Conservation (phyloP, 2,329 filamentous ascomycete genomes). For the Penicillium sp. region DNA sequence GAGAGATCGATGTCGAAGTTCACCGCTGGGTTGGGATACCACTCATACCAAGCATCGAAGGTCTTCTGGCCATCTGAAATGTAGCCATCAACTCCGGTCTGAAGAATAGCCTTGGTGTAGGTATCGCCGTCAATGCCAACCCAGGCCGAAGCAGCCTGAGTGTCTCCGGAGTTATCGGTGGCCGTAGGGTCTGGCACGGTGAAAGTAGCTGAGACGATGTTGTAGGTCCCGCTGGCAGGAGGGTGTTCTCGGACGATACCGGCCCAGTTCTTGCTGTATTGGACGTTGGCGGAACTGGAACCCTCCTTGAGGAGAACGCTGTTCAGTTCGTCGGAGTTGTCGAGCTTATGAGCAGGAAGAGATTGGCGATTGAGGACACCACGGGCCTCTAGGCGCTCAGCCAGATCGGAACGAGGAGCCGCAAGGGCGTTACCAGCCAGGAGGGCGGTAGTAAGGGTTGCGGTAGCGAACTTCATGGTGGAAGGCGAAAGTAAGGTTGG, state of each 20-base stretch:
- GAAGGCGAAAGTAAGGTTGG: background rate
- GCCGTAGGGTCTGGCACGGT: conserved; percentile 56
- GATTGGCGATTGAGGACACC: conserved; percentile 29
- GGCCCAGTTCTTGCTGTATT: conserved; percentile 64
- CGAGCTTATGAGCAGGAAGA: conserved; percentile 22
- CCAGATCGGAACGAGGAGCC: conserved; percentile 33
- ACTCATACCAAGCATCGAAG: conserved; percentile 66
- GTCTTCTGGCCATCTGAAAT: conserved; percentile 43
- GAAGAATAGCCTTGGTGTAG: conserved; percentile 58
- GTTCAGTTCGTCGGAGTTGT: conserved; percentile 12
- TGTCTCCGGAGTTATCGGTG: conserved; percentile 41
- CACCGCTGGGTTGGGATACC: conserved; percentile 62
- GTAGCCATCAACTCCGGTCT: conserved; percentile 63
- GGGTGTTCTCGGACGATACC: conserved; percentile 58
- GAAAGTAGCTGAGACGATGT: conserved; percentile 49
- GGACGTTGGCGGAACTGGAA: conserved; percentile 40
- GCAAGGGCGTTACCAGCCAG: conserved; percentile 32
- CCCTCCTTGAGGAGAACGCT: conserved; percentile 18
- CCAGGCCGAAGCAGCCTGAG: conserved; percentile 59
- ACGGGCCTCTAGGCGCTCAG: conserved; percentile 35
- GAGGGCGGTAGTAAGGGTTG: conserved; percentile 26
- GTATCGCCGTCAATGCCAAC: conserved; percentile 67
- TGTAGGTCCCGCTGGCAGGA: conserved; percentile 53
- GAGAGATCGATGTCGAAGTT: conserved; percentile 55
- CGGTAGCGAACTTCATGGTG: conserved; percentile 36